Evolutionary conservation across 805 yeast species (phyloP).

Genomic region (Kodamaea neixiangensis): DNA sequence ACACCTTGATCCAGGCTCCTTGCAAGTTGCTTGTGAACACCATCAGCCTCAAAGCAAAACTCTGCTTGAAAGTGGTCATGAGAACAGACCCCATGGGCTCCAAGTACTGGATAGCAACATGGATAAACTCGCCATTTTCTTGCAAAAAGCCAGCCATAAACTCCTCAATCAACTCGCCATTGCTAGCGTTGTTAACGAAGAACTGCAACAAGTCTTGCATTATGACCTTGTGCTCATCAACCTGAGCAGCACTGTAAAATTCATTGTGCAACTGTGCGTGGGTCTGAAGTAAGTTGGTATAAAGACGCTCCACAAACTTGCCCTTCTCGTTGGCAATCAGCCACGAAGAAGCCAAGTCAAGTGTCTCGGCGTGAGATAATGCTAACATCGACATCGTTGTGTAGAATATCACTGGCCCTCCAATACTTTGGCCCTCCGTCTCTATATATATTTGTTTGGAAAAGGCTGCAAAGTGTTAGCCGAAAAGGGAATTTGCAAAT

Average conservation of each 20-base stretch:
- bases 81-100: slow-evolving; percentile 46
- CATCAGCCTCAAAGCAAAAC: slow-evolving; percentile 4
- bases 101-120: slow-evolving; percentile 30
- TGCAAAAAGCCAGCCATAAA: slow-evolving; percentile 34
- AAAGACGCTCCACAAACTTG: slow-evolving; percentile 32
- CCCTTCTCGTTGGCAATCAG: slow-evolving; percentile 22
- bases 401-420: neutral
- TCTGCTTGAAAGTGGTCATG: slow-evolving; percentile 37
- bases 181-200: slow-evolving; percentile 32
- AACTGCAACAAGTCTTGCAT: slow-evolving; percentile 39
- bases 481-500: neutral
- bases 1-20: slow-evolving; percentile 41
- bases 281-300: slow-evolving; percentile 33
- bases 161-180: slow-evolving; percentile 28
- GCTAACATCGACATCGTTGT: slow-evolving; percentile 6
- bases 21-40: slow-evolving; percentile 33
- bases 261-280: slow-evolving; percentile 26
- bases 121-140: slow-evolving; percentile 30
- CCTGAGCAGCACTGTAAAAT: slow-evolving; percentile 27
- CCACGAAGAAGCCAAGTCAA: slow-evolving; percentile 7
- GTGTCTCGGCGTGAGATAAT: slow-evolving; percentile 2
- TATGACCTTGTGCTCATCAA: slow-evolving; percentile 32
- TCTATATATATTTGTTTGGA: slow-evolving; percentile 6
- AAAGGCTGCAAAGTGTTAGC: neutral
- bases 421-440: neutral